A percentile compares a stretch with the other conserved stretches of the same genome.
Evolutionary conservation across 768 basidiomycete genomes (phyloP).

Genomic region (Cystofilobasidium ferigula): DNA sequence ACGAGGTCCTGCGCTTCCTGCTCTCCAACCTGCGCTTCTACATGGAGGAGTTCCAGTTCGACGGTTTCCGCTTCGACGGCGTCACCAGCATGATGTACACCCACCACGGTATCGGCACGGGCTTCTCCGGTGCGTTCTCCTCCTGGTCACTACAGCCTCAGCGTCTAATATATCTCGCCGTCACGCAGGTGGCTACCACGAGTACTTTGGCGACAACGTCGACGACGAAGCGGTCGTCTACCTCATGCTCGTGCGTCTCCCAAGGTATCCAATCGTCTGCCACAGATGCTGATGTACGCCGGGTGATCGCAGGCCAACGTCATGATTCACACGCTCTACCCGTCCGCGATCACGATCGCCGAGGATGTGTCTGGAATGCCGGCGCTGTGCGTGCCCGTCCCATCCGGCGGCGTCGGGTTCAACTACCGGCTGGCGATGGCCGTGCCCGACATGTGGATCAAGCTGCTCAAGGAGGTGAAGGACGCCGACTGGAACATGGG

Average conservation of each 20-base stretch:
- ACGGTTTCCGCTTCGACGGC: conserved; percentile 96
- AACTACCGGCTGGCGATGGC: conserved; percentile 99
- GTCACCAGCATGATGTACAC: conserved; percentile 99
- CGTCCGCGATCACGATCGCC: conserved; percentile 75
- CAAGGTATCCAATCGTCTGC: neutral
- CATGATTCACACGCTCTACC: conserved; percentile 69
- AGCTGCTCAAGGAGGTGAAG: conserved; percentile 77
- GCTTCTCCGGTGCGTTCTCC: conserved; percentile 62
- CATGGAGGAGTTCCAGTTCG: conserved; percentile 89
- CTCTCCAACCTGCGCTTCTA: conserved; percentile 90
- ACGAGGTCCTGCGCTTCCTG: conserved; percentile 90
- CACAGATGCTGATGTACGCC: neutral
- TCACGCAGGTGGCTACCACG: conserved; percentile 64
- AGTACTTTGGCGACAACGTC: conserved; percentile 79
- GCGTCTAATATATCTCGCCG: neutral
- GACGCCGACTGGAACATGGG: conserved; percentile 83
- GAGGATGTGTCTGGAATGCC: conserved; percentile 99
- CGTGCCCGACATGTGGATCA: conserved; percentile 99
- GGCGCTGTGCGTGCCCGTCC: conserved; percentile 66
- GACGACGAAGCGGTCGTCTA: conserved; percentile 88
- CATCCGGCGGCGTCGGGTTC: conserved; percentile 83
- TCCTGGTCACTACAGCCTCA: neutral
- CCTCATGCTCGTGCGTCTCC: conserved; percentile 75
- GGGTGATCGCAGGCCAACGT: conserved; percentile 67
- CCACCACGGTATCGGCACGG: conserved; percentile 94